Evolutionary conservation across 305 asterid species (phyloP), one percentile per base, ranked within the genome.

Genomic region (Rubia peregrina): DNA sequence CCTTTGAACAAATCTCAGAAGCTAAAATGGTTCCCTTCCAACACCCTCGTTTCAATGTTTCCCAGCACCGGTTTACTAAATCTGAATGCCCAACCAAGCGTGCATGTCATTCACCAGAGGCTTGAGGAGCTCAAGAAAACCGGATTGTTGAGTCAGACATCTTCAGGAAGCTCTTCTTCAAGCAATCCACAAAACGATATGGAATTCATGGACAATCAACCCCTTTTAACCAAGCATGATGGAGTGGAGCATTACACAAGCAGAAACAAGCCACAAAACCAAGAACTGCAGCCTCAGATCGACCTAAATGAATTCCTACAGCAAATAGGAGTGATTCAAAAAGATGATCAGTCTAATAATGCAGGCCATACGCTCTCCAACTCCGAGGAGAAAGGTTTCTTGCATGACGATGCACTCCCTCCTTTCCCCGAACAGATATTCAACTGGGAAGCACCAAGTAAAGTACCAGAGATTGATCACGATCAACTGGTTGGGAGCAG

Each of bases 301-400:
- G 99, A 94, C 78, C 95, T 94, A 64, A 89, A 88, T 66, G 99
- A 94, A 62, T 94, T 94, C 70, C 90, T 94, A 46, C 95, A 91
- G 85, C 98, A 94, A 78, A 30, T 91, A 17, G 99, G 99, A 76
- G 86, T 94, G 65, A 76, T 94, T 73, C 81, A 88, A 62, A 74
- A 81, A 57, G 88, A 83, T 5, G 85, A 86, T 61, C 83, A 83
- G 67, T 71, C 86, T 42, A 72, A 26, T 26, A 26, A 79, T 53
- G 79, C 38, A 43, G 74, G 22, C 21, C 76, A 78, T 56, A 67
- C 42, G 24, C 71, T 82, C 38, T 81, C 72, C 44, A 79, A 74
- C 71, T 73, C 79, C 40, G 74, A 71, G 21, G 87, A 84, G 65
- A 67, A 78, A 49, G 90, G 87, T 76, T 72, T 84, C 5, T 80